A percentile compares a stretch with the other conserved stretches of the same genome.
Conservation (phyloP, 768 basidiomycete species). For the Pisolithus tinctorius region DNA sequence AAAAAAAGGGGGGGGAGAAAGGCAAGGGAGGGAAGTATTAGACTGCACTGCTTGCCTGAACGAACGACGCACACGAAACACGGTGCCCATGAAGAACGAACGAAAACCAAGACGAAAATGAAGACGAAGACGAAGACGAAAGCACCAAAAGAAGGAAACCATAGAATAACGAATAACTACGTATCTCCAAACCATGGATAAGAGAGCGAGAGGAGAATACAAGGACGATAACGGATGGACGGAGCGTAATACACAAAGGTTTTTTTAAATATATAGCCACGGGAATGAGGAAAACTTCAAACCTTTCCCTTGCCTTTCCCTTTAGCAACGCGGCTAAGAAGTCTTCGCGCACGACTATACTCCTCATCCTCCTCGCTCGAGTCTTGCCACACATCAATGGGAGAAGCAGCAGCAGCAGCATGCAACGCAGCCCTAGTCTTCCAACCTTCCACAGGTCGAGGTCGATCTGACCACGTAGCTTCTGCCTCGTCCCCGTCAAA, state of each 20-base stretch:
- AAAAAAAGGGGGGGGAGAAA: no score
- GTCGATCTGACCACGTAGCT: constrained; percentile 7
- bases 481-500: constrained; percentile 32
- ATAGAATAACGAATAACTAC: no score
- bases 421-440: constrained; percentile 3
- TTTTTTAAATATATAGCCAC: no score
- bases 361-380: constrained; percentile 71
- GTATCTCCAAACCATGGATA: no score
- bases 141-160: background rate
- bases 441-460: constrained; percentile 4
- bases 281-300: background rate
- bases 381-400: constrained; percentile 58
- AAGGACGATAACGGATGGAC: no score
- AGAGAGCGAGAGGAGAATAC: no score
- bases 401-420: background rate
- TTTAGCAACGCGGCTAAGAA: constrained; percentile 43
- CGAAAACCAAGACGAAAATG: background rate
- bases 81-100: background rate
- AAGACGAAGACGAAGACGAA: background rate
- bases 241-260: no score
- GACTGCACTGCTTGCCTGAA: no score
- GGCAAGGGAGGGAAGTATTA: no score
- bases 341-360: constrained; percentile 50
- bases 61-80: no score
- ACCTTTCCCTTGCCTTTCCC: constrained; percentile 13